phyloP scores from a whole-genome alignment of 2,329 filamentous ascomycete genomes.

The Dactylellina leptospora region DNA sequence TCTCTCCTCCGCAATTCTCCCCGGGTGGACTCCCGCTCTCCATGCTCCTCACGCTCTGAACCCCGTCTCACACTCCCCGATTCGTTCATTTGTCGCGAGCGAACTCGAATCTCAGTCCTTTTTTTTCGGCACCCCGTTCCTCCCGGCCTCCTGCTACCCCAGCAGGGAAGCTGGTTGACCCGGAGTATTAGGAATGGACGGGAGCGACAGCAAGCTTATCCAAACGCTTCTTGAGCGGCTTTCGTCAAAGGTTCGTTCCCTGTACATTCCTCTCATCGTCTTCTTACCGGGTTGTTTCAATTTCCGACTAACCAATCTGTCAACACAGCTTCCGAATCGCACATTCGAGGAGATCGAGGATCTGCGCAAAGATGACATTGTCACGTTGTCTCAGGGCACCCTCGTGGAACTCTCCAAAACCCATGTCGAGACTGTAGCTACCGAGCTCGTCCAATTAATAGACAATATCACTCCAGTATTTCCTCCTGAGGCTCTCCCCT shows the following conservation, averaged over 20 bases:
- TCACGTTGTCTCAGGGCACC: slow-evolving; percentile 55
- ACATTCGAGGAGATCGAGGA: slow-evolving; percentile 57
- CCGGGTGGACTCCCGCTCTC: neutral
- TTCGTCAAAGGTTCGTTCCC: slow-evolving; percentile 55
- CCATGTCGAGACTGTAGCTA: slow-evolving; percentile 56
- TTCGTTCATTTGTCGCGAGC: neutral
- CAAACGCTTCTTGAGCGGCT: slow-evolving; percentile 58
- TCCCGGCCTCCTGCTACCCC: slow-evolving; percentile 1
- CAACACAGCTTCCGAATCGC: slow-evolving; percentile 56
- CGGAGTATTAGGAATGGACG: slow-evolving; percentile 56
- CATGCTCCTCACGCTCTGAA: slow-evolving; percentile 4
- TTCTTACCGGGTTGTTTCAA: neutral
- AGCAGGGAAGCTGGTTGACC: slow-evolving; percentile 24
- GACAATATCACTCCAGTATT: slow-evolving; percentile 57
- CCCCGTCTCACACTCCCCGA: neutral
- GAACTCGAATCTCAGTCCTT: neutral
- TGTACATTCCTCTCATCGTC: too few relatives aligned
- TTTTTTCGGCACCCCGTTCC: neutral
- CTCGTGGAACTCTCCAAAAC: slow-evolving; percentile 56
- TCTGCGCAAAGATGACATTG: slow-evolving; percentile 57
- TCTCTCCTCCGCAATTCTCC: neutral
- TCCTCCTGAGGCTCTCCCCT: neutral
- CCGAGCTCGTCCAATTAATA: slow-evolving; percentile 56
- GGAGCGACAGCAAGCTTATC: slow-evolving; percentile 57
- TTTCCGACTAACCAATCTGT: neutral